phyloP scores from a whole-genome alignment of 2,329 filamentous ascomycete genomes.

The Aspergillus transmontanensis region DNA sequence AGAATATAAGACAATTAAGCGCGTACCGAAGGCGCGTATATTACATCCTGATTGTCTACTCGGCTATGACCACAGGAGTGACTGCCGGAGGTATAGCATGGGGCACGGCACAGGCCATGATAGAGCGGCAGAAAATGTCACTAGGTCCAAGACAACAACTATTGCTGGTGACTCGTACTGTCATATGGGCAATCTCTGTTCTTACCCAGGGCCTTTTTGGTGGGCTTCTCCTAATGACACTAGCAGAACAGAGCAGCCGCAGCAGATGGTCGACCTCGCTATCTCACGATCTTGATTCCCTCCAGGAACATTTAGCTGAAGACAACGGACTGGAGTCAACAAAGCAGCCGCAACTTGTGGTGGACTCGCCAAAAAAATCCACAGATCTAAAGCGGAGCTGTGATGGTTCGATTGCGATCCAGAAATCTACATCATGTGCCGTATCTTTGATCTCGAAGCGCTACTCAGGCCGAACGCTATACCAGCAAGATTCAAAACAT shows the following conservation, averaged over 20 bases:
- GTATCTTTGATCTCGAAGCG: conserved; percentile 32
- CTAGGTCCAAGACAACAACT: conserved; percentile 9
- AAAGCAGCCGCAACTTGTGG: conserved; percentile 13
- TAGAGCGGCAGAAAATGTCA: neutral
- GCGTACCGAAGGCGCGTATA: conserved; percentile 24
- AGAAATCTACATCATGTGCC: conserved; percentile 28
- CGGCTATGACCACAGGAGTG: conserved; percentile 27
- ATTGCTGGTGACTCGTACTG: conserved; percentile 39
- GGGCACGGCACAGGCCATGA: conserved; percentile 20
- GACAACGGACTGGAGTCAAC: conserved; percentile 10
- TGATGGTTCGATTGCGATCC: conserved; percentile 15
- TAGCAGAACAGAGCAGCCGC: conserved; percentile 6
- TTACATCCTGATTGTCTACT: conserved; percentile 25
- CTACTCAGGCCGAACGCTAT: conserved; percentile 35
- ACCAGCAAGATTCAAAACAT: conserved; percentile 25
- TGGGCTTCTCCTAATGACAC: conserved; percentile 28
- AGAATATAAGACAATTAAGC: conserved; percentile 13
- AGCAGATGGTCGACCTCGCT: conserved; percentile 27
- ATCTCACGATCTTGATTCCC: conserved; percentile 27
- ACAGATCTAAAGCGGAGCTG: conserved; percentile 16
- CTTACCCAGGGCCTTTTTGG: conserved; percentile 34
- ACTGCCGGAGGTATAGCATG: conserved; percentile 33
- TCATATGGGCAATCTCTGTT: conserved; percentile 37
- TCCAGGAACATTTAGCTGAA: conserved; percentile 16
- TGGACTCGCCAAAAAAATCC: conserved; percentile 17